These are phyloP conservation scores for Recurvomyces mirabilis DNA, from an alignment of 495 filamentous ascomycete genomes.

Conservation along the genomic window DNA sequence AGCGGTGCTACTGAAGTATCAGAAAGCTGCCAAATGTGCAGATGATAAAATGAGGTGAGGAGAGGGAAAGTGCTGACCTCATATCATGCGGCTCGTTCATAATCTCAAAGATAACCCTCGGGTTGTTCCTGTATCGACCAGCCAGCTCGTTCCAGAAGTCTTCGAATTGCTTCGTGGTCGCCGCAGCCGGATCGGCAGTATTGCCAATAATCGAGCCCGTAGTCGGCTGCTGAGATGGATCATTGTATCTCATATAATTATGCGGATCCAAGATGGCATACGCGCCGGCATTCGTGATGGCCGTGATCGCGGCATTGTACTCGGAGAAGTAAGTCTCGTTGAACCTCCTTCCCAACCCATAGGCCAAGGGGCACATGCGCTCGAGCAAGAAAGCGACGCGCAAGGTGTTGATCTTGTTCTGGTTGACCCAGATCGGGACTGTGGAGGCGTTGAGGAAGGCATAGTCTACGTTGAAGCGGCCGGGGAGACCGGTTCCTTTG, in stretches of 20 bases:
- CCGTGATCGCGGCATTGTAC: conserved; percentile 21
- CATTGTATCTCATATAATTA: conserved; percentile 29
- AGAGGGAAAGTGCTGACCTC: conserved; percentile 18
- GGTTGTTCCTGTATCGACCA: conserved; percentile 18
- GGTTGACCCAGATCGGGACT: conserved; percentile 19
- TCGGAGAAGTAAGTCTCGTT: conserved; percentile 25
- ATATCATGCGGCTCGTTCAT: conserved; percentile 28
- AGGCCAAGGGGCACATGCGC: conserved; percentile 24
- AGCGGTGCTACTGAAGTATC: no score
- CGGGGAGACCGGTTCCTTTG: conserved; percentile 18
- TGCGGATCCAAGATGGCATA: conserved; percentile 27
- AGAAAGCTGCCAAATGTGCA: no score
- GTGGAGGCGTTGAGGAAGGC: conserved; percentile 23
- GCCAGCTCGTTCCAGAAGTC: conserved; percentile 24
- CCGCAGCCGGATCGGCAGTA: conserved; percentile 18
- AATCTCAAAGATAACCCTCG: conserved; percentile 25
- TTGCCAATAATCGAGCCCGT: conserved; percentile 25
- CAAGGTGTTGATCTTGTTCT: conserved; percentile 19
- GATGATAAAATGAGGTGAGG: conserved; percentile 1
- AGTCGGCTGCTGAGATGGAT: conserved; percentile 22
- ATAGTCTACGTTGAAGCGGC: conserved; percentile 23
- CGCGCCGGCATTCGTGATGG: conserved; percentile 20
- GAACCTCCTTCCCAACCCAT: conserved; percentile 21
- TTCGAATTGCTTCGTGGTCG: conserved; percentile 21
- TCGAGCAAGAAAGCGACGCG: conserved; percentile 24